Evolutionary conservation across 768 basidiomycete genomes (phyloP), one percentile per base, ranked within the genome.

Genomic region (Lactarius evosmus): DNA sequence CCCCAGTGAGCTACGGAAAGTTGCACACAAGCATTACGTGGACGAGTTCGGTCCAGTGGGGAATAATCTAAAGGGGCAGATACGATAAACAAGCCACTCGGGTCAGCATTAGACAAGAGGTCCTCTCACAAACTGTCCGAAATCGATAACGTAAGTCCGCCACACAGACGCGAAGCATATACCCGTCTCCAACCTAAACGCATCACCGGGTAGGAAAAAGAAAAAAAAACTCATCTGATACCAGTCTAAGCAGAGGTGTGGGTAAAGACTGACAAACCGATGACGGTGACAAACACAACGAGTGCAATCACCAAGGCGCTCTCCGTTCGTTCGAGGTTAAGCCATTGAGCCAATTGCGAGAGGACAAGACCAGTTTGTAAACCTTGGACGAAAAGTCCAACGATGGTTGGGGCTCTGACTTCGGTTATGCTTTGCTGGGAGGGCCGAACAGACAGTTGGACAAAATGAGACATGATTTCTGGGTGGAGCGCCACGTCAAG

Each of bases 351-450:
- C 11, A 56, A 36, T 54, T 65, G 63, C n/a, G 59, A 50, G 46
- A 65, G 3, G 38, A 65, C 55, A 38, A 65, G 50, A 44, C 63
- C 63, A 16, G 38, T 56, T 44, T 65, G 58, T 11, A 65, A 12
- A 8, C 63, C 63, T n/a, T 65, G 63, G 16, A 65, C 12, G 22
- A 65, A 65, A 22, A 65, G 46, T 22, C 63, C 52, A 38, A 65
- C 27, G 38, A 65, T 57, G 9, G 59, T 49, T 16, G 63, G 63
- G 33, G 46, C 11, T n/a, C 51, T 9, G 59, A 56, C 36, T 8
- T 65, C 50, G 36, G 17, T 6, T 17, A 56, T 36, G 30, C 59
- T 65, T 34, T 60, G 59, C 9, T 34, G 6, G 8, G 63, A 17
- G 25, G 3, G 7, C 8, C 11, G 44, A 40, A 34, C 19, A 3